Conservation (phyloP, 805 yeast species). For the Saturnispora diversa region DNA sequence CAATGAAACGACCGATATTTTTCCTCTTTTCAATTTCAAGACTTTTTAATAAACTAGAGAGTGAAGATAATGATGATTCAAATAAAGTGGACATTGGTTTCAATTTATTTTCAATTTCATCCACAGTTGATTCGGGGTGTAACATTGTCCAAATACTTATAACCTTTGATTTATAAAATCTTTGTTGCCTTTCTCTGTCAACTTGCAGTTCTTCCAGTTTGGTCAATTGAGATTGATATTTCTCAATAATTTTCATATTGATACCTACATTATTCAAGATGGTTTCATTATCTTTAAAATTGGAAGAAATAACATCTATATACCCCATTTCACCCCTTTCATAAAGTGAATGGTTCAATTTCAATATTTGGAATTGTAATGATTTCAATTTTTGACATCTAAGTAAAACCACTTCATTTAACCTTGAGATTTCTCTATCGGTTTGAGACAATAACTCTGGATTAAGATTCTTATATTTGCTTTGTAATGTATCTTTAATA, state of each 20-base stretch:
- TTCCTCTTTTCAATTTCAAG: constrained; percentile 53
- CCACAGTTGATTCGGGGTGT: constrained; percentile 35
- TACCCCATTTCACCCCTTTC: constrained; percentile 8
- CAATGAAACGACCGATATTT: constrained; percentile 60
- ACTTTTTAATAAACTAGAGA: constrained; percentile 48
- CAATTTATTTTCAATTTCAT: constrained; percentile 30
- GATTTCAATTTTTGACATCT: constrained; percentile 4
- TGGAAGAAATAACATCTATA: constrained; percentile 5
- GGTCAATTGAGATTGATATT: constrained; percentile 13
- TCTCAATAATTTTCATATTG: constrained; percentile 13
- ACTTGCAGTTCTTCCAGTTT: constrained; percentile 28
- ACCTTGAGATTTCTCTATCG: constrained; percentile 24
- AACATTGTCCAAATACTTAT: constrained; percentile 32
- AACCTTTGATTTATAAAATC: constrained; percentile 23
- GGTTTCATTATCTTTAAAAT: constrained; percentile 16
- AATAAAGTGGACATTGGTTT: constrained; percentile 40
- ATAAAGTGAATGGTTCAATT: constrained; percentile 10
- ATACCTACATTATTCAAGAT: constrained; percentile 21
- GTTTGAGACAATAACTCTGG: constrained; percentile 22
- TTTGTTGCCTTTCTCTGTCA: constrained; percentile 31
- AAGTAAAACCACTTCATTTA: constrained; percentile 16
- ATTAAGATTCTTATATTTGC: constrained; percentile 24
- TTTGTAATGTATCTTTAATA: constrained; percentile 22
- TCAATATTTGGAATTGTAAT: constrained; percentile 3
- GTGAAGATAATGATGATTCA: constrained; percentile 38